phyloP scores from a whole-genome alignment of 495 filamentous ascomycete species.

The Xylaria sp. region DNA sequence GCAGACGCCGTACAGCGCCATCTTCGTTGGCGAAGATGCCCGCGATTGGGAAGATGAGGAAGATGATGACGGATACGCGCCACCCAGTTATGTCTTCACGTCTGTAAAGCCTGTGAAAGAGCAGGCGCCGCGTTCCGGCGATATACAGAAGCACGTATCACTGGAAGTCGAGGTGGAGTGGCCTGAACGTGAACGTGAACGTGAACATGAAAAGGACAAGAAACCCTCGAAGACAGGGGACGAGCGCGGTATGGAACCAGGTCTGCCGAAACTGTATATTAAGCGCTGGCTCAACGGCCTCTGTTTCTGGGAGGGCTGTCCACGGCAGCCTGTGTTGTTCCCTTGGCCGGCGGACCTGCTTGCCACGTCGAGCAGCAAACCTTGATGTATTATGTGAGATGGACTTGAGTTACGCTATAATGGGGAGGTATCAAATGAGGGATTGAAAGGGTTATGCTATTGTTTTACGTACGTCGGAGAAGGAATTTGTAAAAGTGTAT shows the following conservation, averaged over 20 bases:
- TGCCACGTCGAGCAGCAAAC: slow-evolving; percentile 14
- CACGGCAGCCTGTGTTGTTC: slow-evolving; percentile 34
- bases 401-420: not conserved
- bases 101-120: slow-evolving; percentile 17
- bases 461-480: no score
- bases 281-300: slow-evolving; percentile 44
- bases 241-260: not conserved
- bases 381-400: not conserved
- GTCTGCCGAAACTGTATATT: slow-evolving; percentile 36
- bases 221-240: not conserved
- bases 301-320: slow-evolving; percentile 31
- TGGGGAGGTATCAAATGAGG: not conserved
- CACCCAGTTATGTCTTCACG: slow-evolving; percentile 35
- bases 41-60: slow-evolving; percentile 31
- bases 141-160: slow-evolving; percentile 40
- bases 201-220: not conserved
- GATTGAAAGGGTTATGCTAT: not conserved
- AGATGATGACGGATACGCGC: slow-evolving; percentile 24
- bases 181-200: slow-evolving; percentile 19
- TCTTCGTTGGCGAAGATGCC: slow-evolving; percentile 36
- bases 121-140: slow-evolving; percentile 6
- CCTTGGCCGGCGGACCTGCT: slow-evolving; percentile 40
- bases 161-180: slow-evolving; percentile 39
- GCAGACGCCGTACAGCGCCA: slow-evolving; percentile 29
- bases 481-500: not conserved